These are phyloP conservation scores for Saccharomycopsis guyanensis DNA, from an alignment of 805 yeast genomes.

Conservation along the genomic window DNA sequence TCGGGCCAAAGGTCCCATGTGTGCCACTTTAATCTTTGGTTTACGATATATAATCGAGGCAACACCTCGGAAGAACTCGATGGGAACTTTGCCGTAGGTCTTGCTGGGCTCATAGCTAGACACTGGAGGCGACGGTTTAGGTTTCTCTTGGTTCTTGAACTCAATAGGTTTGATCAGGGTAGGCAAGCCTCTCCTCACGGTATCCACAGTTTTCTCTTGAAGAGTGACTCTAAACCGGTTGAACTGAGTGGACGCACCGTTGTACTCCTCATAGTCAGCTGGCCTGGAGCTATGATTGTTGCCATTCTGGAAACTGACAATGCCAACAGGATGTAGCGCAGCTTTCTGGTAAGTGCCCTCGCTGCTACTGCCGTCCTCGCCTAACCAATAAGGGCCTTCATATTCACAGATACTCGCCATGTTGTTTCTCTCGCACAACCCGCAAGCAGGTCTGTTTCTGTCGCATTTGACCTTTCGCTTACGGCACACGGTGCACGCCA, in stretches of 20 bases:
- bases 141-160: neutral
- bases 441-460: conserved; percentile 30
- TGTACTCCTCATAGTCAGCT: neutral
- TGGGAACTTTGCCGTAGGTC: neutral
- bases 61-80: conserved; percentile 15
- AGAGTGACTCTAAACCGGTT: neutral
- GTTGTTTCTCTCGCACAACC: conserved; percentile 3
- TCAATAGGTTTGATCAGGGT: conserved; percentile 4
- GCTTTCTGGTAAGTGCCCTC: conserved; percentile 2
- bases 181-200: neutral
- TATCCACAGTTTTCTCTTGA: neutral
- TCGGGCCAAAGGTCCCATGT: conserved; percentile 15
- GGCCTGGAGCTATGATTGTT: neutral
- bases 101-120: neutral
- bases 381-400: conserved; percentile 28
- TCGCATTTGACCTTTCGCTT: conserved; percentile 31
- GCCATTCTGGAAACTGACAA: neutral
- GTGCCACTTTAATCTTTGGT: conserved; percentile 5
- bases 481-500: conserved; percentile 30
- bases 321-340: conserved; percentile 10
- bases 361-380: conserved; percentile 5
- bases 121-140: neutral
- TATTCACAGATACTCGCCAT: conserved; percentile 10
- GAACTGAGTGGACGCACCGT: neutral
- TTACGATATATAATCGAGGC: conserved; percentile 13